phyloP scores from a whole-genome alignment of 768 basidiomycete species.

The Suillus variegatus region DNA sequence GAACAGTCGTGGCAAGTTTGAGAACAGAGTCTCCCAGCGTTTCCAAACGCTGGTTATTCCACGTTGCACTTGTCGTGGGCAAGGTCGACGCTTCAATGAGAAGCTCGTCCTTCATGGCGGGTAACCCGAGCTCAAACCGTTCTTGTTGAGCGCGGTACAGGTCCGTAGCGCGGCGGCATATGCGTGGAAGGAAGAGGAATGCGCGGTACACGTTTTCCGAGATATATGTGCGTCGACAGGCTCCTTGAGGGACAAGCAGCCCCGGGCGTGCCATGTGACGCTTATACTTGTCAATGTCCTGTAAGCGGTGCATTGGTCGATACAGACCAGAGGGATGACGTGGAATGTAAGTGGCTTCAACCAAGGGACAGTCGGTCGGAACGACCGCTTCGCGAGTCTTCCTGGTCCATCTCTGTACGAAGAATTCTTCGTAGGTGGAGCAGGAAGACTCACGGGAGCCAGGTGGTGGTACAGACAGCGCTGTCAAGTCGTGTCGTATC shows the following conservation, averaged over 20 bases:
- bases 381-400: conserved; percentile 45
- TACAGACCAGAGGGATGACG: conserved; percentile 46
- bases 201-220: conserved; percentile 49
- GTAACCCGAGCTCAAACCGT: conserved; percentile 57
- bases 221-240: conserved; percentile 58
- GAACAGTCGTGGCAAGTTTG: conserved; percentile 72
- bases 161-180: conserved; percentile 68
- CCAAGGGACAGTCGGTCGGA: conserved; percentile 57
- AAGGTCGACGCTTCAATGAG: conserved; percentile 77
- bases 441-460: conserved; percentile 50
- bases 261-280: conserved; percentile 26
- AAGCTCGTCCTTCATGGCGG: conserved; percentile 54
- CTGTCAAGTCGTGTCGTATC: conserved; percentile 67
- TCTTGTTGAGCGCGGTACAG: conserved; percentile 59
- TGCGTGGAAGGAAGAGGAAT: conserved; percentile 61
- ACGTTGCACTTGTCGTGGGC: conserved; percentile 61
- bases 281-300: conserved; percentile 28
- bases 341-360: conserved; percentile 52
- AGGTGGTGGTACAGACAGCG: conserved; percentile 54
- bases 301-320: conserved; percentile 27
- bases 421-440: conserved; percentile 63
- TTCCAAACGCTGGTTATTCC: conserved; percentile 84
- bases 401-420: conserved; percentile 53
- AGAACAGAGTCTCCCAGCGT: conserved; percentile 86
- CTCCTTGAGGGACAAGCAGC: conserved; percentile 42